Evolutionary conservation across 2,329 filamentous ascomycete genomes (phyloP).

Genomic region (Pezicula neosporulosa): DNA sequence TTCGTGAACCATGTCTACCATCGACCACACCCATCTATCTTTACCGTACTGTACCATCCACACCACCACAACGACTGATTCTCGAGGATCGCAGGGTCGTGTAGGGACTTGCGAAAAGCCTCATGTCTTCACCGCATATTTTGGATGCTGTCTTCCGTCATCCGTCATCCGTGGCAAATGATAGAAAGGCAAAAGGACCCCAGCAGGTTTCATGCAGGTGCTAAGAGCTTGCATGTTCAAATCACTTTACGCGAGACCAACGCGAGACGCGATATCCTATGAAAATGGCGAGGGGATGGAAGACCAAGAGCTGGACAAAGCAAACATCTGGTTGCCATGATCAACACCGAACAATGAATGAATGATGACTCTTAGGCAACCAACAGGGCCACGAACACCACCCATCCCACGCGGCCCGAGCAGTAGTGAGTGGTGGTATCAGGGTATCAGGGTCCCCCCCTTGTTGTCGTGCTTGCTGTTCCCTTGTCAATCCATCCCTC

Average conservation of each 20-base stretch:
- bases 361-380: not conserved
- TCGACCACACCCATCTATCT: not conserved
- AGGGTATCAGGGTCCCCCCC: not conserved
- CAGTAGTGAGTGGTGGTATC: not conserved
- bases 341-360: constrained; percentile 11
- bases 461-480: constrained; percentile 8
- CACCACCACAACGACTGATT: not conserved
- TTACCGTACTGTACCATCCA: not conserved
- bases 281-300: not conserved
- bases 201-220: constrained; percentile 16
- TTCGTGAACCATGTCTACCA: no score
- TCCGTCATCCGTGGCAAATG: not conserved
- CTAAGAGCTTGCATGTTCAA: constrained; percentile 1
- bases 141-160: not conserved
- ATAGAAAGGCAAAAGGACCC: not conserved
- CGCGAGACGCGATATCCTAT: constrained; percentile 4
- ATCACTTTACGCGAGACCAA: constrained; percentile 20
- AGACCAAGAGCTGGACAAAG: constrained; percentile 15
- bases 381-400: not conserved
- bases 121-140: no score
- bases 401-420: constrained; percentile 5
- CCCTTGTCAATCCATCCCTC: constrained; percentile 6
- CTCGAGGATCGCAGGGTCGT: not conserved
- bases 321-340: constrained; percentile 9
- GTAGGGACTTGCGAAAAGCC: not conserved